phyloP scores from a whole-genome alignment of 2,329 filamentous ascomycete species.

The Aureobasidium namibiae region DNA sequence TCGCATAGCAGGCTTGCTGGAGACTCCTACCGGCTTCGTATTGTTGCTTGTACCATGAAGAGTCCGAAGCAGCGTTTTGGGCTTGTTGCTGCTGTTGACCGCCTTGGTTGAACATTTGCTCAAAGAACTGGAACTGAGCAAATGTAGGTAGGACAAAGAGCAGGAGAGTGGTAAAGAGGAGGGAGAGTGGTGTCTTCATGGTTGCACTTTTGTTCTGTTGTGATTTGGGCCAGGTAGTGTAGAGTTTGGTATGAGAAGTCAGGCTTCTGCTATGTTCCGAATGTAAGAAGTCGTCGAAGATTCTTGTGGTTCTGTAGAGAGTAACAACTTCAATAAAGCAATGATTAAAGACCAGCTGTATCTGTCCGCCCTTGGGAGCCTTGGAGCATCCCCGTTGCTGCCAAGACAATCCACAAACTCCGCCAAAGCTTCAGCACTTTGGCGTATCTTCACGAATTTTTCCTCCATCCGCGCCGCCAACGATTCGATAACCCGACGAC shows the following conservation, averaged over 20 bases:
- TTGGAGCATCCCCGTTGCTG: neutral
- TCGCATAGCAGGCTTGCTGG: neutral
- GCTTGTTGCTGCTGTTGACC: conserved; percentile 50
- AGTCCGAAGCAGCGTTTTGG: conserved; percentile 79
- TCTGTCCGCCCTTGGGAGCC: neutral
- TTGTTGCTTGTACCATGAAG: conserved; percentile 64
- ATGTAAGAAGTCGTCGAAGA: neutral
- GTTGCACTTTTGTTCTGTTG: neutral
- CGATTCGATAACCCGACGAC: neutral
- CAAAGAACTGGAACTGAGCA: conserved; percentile 95
- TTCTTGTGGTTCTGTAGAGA: neutral
- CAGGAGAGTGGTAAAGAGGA: conserved; percentile 44
- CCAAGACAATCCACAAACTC: neutral
- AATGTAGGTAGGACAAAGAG: conserved; percentile 46
- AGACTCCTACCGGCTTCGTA: conserved; percentile 55
- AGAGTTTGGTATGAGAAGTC: neutral
- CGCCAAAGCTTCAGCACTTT: conserved; percentile 1
- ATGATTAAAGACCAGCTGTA: neutral
- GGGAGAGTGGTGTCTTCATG: conserved; percentile 18
- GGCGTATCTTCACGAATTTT: neutral
- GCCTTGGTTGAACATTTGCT: conserved; percentile 81
- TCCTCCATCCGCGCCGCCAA: neutral
- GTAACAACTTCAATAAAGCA: too few species aligned
- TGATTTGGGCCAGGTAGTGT: neutral
- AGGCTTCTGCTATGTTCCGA: too few species aligned